phyloP scores from a whole-genome alignment of 208 protist species.

The Crithidia fasciculata region DNA sequence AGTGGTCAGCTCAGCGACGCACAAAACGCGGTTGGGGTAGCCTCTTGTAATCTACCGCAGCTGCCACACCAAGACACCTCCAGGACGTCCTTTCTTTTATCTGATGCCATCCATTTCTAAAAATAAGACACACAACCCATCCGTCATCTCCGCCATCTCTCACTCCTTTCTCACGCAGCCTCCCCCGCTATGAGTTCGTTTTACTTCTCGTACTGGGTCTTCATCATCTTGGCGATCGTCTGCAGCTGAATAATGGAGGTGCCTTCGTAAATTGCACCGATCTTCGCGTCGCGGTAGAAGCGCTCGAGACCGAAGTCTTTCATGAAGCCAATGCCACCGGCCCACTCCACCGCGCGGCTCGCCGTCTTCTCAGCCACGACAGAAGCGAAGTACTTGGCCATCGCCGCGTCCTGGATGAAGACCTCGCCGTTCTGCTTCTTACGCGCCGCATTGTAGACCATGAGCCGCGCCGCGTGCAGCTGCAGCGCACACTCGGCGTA shows the following conservation, averaged over 20 bases:
- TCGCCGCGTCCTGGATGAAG: slow-evolving; percentile 95
- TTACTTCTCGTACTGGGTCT: slow-evolving; percentile 54
- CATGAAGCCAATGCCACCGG: slow-evolving; percentile 97
- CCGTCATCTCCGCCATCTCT: too few relatives aligned
- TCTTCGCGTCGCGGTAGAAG: slow-evolving; percentile 94
- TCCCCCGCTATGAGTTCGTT: too few relatives aligned
- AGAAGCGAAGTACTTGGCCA: slow-evolving; percentile 94
- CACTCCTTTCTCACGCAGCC: too few relatives aligned
- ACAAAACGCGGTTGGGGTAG: too few relatives aligned
- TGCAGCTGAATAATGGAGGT: slow-evolving; percentile 96
- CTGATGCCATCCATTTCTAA: too few relatives aligned
- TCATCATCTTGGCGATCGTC: slow-evolving; percentile 93
- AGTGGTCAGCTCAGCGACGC: too few relatives aligned
- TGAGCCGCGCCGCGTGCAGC: slow-evolving; percentile 79
- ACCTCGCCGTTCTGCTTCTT: slow-evolving; percentile 81
- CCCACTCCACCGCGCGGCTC: slow-evolving; percentile 90
- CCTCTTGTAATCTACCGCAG: too few relatives aligned
- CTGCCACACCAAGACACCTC: too few relatives aligned
- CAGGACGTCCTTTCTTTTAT: too few relatives aligned
- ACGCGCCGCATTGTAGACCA: slow-evolving; percentile 94
- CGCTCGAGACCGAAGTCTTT: slow-evolving; percentile 95
- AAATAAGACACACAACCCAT: too few relatives aligned
- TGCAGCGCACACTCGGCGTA: slow-evolving; percentile 79
- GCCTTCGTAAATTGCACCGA: slow-evolving; percentile 94
- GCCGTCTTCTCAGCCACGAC: slow-evolving; percentile 86